Base-by-base conservation (phyloP, 345 rosid genomes). In the Aquilaria yunnanensis region DNA sequence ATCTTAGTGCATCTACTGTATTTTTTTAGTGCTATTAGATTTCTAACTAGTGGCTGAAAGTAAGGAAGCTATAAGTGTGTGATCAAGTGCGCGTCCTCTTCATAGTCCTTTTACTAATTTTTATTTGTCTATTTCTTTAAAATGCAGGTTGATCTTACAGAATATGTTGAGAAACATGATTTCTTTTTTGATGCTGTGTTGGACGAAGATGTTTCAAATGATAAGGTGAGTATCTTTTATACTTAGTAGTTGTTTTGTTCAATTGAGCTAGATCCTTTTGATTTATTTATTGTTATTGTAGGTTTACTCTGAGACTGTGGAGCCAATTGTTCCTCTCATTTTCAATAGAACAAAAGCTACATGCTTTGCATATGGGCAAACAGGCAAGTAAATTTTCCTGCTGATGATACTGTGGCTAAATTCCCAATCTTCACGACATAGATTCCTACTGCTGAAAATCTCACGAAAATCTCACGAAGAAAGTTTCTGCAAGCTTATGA, bases 321-420 rank as follows among this genome's bases (percentile, higher is more conserved):
- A 84, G 70, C 83, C 86, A 1, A 56, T 81, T 23, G 83, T 84
- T 48, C 81, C 90, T 11, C 67, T 81, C 50, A 84, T 80, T 63
- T 84, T 84, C 66, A 64, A 81, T 10, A 64, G 77, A 58, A 81
- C 85, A n/a, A 84, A 84, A 68, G 90, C 80, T 16, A 81, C 84
- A 9, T 84, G 83, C 75, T 81, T 84, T 58, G 86, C 85, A 34
- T 81, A 84, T 64, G 83, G 90, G 57, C 85, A 84, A 76, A 81
- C 85, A 65, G 83, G 86, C 62, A 68, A 71, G 75, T 77, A 3
- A 2, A 43, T 60, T 31, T n/a, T 37, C 8, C 5, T 37, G 43
- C 43, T 4, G 2, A 37, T 37, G 43, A 37, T 3, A 37, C 7
- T 37, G 23, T 23, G 23, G 23, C 23, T 23, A 23, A 23, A 37